phyloP scores from a whole-genome alignment of 176 grass and related monocot genomes.

The Carex scoparia region DNA sequence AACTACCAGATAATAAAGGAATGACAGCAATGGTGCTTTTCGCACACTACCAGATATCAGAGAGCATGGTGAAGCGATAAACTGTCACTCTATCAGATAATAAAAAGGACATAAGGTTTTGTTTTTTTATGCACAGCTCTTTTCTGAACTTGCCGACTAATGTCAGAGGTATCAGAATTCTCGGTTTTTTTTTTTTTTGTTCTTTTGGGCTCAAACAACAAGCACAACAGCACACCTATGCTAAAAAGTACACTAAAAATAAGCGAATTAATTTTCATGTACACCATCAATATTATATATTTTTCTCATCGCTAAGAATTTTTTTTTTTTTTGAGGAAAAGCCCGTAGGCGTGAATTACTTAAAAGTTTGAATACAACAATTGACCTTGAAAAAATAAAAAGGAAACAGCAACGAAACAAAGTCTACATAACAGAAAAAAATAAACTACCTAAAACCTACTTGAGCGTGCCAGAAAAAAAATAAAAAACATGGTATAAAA shows the following conservation, averaged over 20 bases:
- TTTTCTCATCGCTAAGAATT: not conserved
- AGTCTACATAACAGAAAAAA: too few relatives aligned
- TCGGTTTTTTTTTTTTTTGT: not conserved
- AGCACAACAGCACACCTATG: not conserved
- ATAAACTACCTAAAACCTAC: too few relatives aligned
- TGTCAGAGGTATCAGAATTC: slow-evolving; percentile 10
- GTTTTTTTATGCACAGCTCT: not conserved
- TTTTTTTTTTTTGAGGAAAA: too few relatives aligned
- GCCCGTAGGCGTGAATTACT: too few relatives aligned
- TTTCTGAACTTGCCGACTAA: not conserved
- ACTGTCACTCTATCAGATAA: not conserved
- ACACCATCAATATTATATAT: not conserved
- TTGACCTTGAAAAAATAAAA: too few relatives aligned
- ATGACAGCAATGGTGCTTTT: not conserved
- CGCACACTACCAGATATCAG: not conserved
- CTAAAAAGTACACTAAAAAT: not conserved
- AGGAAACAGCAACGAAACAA: too few relatives aligned
- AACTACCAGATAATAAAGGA: not conserved
- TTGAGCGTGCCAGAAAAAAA: too few relatives aligned
- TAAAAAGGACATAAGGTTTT: not conserved
- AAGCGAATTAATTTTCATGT: not conserved
- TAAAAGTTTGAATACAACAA: too few relatives aligned
- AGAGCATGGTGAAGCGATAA: not conserved
- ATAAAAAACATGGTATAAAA: too few relatives aligned
- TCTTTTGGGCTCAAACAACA: not conserved